phyloP scores from a whole-genome alignment of 805 yeast genomes.

The Dipodascopsis uninucleata region DNA sequence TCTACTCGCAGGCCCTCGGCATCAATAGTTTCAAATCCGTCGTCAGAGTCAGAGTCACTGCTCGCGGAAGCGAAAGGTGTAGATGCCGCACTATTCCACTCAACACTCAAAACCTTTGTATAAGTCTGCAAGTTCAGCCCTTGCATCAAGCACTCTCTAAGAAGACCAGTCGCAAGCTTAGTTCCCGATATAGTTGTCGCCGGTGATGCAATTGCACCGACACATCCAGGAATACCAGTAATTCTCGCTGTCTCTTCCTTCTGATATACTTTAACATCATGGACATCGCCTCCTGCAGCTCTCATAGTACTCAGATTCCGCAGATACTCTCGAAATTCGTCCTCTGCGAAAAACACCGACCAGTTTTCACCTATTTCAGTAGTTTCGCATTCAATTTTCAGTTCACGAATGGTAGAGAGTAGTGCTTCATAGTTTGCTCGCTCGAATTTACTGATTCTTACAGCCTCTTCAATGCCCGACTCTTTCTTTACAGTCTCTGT shows the following conservation, averaged over 20 bases:
- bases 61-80: not conserved
- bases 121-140: conserved; percentile 45
- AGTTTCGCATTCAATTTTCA: conserved; percentile 42
- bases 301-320: conserved; percentile 14
- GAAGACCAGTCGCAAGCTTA: conserved; percentile 38
- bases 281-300: conserved; percentile 20
- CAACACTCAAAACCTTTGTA: conserved; percentile 39
- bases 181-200: conserved; percentile 49
- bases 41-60: conserved; percentile 12
- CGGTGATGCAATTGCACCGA: conserved; percentile 39
- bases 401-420: conserved; percentile 37
- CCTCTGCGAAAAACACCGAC: conserved; percentile 25
- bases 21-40: conserved; percentile 18
- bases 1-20: conserved; percentile 7
- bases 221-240: conserved; percentile 33
- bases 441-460: conserved; percentile 42
- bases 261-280: conserved; percentile 20
- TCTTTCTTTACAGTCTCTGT: conserved; percentile 5
- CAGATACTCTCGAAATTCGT: conserved; percentile 23
- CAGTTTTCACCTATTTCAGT: conserved; percentile 38
- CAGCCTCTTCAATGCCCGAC: conserved; percentile 36
- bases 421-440: conserved; percentile 37
- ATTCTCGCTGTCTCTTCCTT: conserved; percentile 16
- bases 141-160: conserved; percentile 35
- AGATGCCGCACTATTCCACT: conserved; percentile 9